Evolutionary conservation across 208 protist genomes (phyloP).

Genomic region (Trypanosomatidae sp.): DNA sequence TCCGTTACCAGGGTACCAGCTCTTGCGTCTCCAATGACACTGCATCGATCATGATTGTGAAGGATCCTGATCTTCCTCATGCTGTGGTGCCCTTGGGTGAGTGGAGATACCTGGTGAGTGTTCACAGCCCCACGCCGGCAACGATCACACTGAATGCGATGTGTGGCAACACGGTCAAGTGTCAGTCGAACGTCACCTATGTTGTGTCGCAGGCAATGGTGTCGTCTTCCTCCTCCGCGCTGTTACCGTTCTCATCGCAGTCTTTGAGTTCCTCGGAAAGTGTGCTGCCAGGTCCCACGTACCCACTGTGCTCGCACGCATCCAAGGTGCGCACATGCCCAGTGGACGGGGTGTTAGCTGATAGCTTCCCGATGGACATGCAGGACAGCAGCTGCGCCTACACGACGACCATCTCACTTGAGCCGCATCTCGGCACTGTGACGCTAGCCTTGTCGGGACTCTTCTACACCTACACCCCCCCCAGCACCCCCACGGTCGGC

Average conservation of each 20-base stretch:
- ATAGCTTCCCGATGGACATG: conserved; percentile 36
- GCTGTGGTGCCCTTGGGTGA: conserved; percentile 26
- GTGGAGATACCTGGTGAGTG: conserved; percentile 43
- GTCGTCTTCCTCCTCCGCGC: neutral
- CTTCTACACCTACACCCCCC: conserved; percentile 23
- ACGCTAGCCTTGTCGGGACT: conserved; percentile 13
- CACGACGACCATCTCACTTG: conserved; percentile 23
- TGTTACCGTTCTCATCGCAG: neutral
- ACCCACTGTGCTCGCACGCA: conserved; percentile 18
- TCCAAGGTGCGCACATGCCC: conserved; percentile 27
- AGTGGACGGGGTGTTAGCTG: conserved; percentile 10
- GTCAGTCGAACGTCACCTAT: conserved; percentile 24
- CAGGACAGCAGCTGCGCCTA: conserved; percentile 29
- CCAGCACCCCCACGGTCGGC: conserved; percentile 15
- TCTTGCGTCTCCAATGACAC: conserved; percentile 12
- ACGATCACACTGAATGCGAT: conserved; percentile 44
- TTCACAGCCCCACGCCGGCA: conserved; percentile 13
- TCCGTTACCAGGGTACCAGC: conserved; percentile 7
- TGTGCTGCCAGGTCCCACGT: neutral
- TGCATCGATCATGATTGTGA: conserved; percentile 14
- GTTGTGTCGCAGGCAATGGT: neutral
- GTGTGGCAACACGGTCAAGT: conserved; percentile 35
- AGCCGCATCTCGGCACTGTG: conserved; percentile 22
- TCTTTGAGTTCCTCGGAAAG: conserved; percentile 1
- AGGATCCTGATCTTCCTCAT: conserved; percentile 11